Evolutionary conservation across 2,329 filamentous ascomycete genomes (phyloP), one percentile per base, ranked within the genome.

Genomic region (Scedosporium aurantiacum): DNA sequence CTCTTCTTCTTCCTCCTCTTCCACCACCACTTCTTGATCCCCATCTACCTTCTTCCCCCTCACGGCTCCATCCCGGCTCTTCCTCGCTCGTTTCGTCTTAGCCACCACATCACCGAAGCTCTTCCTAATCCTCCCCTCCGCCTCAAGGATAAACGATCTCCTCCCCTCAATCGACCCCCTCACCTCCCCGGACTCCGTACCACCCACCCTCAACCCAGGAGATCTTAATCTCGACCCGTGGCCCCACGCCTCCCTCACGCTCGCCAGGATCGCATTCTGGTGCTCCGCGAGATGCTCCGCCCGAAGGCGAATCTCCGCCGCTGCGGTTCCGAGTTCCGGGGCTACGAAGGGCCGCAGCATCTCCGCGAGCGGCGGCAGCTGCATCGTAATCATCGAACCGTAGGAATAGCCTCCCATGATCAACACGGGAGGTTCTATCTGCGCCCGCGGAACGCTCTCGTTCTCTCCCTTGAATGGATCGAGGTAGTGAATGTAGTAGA

Each of bases 341-440:
- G 74, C 70, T 6, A 74, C 69, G 66, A 94, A 91, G 1, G 80
- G 73, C 1, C 78, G 71, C 25, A 90, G 73, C 28, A 95, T 82
- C 0, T 78, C 72, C 10, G 76, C 71, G 41, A 87, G 73, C 0
- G 84, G 78, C 0, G 91, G 90, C 0, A 96, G 79, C 62, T 87
- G 84, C 0, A 82, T 85, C 2, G 90, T 85, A 45, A 97, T 83
- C 69, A 96, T 82, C 4, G 91, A 90, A 52, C 94, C 94, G 71
- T 97, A 97, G 0, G 91, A 96, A 71, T 97, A 97, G 12, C 92
- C 92, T 1, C 82, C 87, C 5, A 94, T 77, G 4, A 96, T 68
- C 2, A 86, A 69, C 57, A 78, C 61, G 2, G 72, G 74, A 2
- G 50, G 23, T 16, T 54, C 50, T 54, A 6, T 54, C 50, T 47